These are phyloP conservation scores for Mycena albidolilacea DNA, from an alignment of 768 basidiomycete species.

Conservation along the genomic window DNA sequence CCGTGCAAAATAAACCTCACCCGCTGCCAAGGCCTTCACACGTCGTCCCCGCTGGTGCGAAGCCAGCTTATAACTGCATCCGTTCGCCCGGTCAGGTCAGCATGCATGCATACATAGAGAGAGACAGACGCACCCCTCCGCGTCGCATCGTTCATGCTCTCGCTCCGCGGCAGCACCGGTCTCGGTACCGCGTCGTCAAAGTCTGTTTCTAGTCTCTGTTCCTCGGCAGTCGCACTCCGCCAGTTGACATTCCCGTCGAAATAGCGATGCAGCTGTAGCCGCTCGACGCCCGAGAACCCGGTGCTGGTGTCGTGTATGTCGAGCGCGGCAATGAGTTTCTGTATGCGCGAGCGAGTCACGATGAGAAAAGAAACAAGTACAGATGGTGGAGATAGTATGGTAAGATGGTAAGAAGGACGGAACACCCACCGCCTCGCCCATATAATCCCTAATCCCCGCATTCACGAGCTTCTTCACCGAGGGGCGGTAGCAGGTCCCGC, in stretches of 20 bases:
- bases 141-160: too few relatives aligned
- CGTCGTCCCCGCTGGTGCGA: constrained; percentile 11
- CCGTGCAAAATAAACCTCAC: neutral
- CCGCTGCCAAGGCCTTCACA: neutral
- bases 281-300: too few relatives aligned
- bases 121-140: constrained; percentile 5
- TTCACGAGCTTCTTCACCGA: too few relatives aligned
- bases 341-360: neutral
- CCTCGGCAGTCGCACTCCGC: neutral
- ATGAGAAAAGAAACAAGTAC: too few relatives aligned
- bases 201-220: constrained; percentile 3
- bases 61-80: constrained; percentile 11
- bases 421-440: too few relatives aligned
- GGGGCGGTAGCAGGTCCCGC: too few relatives aligned
- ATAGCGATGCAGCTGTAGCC: neutral
- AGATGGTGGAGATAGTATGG: too few relatives aligned
- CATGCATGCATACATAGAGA: constrained; percentile 4
- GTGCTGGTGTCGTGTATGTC: too few relatives aligned
- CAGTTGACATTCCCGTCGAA: constrained; percentile 41
- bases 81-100: constrained; percentile 11
- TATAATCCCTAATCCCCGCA: too few relatives aligned
- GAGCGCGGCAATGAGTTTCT: too few relatives aligned
- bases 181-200: neutral
- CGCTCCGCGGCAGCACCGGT: too few relatives aligned
- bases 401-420: too few relatives aligned